Conservation (phyloP, 768 basidiomycete genomes). For the Leucocoprinus sp. region DNA sequence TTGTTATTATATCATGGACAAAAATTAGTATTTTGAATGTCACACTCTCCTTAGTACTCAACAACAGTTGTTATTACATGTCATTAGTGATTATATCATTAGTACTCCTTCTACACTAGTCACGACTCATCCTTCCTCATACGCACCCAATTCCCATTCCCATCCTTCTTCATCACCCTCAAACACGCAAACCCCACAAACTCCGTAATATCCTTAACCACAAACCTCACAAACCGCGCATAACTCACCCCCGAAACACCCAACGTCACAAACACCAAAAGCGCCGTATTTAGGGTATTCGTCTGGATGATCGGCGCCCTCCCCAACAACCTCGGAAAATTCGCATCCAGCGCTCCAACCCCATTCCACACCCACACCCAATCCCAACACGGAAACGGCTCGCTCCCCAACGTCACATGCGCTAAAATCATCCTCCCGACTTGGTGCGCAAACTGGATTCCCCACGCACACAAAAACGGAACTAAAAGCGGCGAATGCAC, state of each 20-base stretch:
- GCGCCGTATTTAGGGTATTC: slow-evolving; percentile 47
- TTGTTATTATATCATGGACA: too few species aligned
- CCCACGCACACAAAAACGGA: slow-evolving; percentile 90
- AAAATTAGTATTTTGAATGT: too few species aligned
- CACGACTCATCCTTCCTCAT: slow-evolving; percentile 7
- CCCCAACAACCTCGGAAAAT: slow-evolving; percentile 58
- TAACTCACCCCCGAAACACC: slow-evolving; percentile 62
- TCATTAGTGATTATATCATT: too few species aligned
- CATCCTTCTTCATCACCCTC: slow-evolving; percentile 81
- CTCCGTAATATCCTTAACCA: slow-evolving; percentile 83
- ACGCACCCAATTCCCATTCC: slow-evolving; percentile 20
- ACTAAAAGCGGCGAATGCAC: slow-evolving; percentile 72
- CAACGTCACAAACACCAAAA: slow-evolving; percentile 70
- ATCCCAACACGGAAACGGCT: slow-evolving; percentile 81
- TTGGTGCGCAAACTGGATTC: slow-evolving; percentile 83
- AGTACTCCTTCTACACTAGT: too few species aligned
- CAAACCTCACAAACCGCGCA: slow-evolving; percentile 70
- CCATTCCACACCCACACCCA: slow-evolving; percentile 79
- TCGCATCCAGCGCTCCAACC: slow-evolving; percentile 76
- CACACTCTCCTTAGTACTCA: too few species aligned
- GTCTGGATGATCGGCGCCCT: slow-evolving; percentile 67
- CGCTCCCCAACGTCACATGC: slow-evolving; percentile 66
- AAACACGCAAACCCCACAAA: slow-evolving; percentile 94
- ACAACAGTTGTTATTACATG: too few species aligned
- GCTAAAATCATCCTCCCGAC: slow-evolving; percentile 91